A percentile compares a stretch with the other conserved stretches of the same genome.
Evolutionary conservation across 805 yeast species (phyloP).

Genomic region (Cyberlindnera mycetangii): DNA sequence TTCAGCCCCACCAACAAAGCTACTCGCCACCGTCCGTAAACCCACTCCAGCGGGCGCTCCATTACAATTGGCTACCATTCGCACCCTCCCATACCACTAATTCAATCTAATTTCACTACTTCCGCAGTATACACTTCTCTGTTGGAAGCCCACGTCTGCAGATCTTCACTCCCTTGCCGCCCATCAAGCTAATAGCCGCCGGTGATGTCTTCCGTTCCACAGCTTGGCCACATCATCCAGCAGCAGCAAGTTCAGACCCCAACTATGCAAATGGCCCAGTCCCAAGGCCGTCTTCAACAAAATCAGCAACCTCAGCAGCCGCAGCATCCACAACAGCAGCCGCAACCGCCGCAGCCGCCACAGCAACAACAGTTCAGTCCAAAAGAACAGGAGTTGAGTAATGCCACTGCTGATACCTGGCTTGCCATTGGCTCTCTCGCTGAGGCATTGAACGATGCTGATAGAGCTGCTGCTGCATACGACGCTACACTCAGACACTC

Average conservation of each 20-base stretch:
- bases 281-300: slow-evolving; percentile 6
- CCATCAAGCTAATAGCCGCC: too few relatives aligned
- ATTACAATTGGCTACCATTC: not conserved
- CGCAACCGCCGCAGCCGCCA: slow-evolving; percentile 5
- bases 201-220: slow-evolving; percentile 7
- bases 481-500: slow-evolving; percentile 84
- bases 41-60: not conserved
- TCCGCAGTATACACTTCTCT: too few relatives aligned
- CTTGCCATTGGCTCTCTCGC: slow-evolving; percentile 85
- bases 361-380: slow-evolving; percentile 31
- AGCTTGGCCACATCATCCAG: slow-evolving; percentile 2
- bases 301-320: slow-evolving; percentile 8
- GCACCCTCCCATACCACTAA: not conserved
- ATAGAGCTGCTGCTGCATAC: slow-evolving; percentile 83
- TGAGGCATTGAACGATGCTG: slow-evolving; percentile 83
- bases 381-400: slow-evolving; percentile 33
- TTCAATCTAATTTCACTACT: not conserved
- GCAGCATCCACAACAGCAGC: slow-evolving; percentile 6
- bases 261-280: slow-evolving; percentile 5
- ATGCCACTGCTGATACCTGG: slow-evolving; percentile 81
- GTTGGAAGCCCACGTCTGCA: too few relatives aligned
- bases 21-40: not conserved
- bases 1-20: not conserved
- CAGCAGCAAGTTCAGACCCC: slow-evolving; percentile 5
- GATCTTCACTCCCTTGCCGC: too few relatives aligned